Percentiles rank a stretch among this genome's conserved stretches.
phyloP scores from a whole-genome alignment of 2,329 filamentous ascomycete genomes.

The Aspergillus quadrilineatus region DNA sequence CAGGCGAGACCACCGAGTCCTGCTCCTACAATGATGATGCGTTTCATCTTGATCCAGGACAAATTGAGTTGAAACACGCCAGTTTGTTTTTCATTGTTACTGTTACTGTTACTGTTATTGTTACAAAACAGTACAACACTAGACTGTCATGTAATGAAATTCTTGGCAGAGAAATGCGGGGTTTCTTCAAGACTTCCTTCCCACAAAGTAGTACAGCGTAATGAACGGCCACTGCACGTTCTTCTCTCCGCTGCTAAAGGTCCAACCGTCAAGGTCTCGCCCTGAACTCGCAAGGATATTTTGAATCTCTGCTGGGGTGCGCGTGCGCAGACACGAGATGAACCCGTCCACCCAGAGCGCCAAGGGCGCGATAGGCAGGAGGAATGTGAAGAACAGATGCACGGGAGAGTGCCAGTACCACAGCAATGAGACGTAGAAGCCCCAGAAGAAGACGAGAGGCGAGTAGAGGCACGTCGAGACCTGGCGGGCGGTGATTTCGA shows the following conservation, averaged over 20 bases:
- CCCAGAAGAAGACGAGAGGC: conserved; percentile 28
- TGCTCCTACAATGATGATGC: conserved; percentile 20
- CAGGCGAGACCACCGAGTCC: conserved; percentile 26
- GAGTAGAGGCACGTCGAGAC: conserved; percentile 13
- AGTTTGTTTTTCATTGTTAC: no score
- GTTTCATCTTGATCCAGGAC: conserved; percentile 8
- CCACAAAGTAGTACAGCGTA: conserved; percentile 21
- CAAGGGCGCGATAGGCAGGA: conserved; percentile 65
- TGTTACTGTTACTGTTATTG: no score
- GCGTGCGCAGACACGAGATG: conserved; percentile 65
- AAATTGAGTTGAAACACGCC: not conserved
- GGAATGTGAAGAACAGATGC: conserved; percentile 65
- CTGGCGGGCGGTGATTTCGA: conserved; percentile 14
- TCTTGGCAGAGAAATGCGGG: not conserved
- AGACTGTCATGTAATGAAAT: not conserved
- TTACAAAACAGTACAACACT: not conserved
- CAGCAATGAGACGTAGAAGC: conserved; percentile 25
- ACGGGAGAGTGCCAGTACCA: conserved; percentile 49
- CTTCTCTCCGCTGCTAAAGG: conserved; percentile 23
- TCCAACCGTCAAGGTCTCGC: conserved; percentile 17
- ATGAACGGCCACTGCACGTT: conserved; percentile 22
- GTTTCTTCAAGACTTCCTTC: conserved; percentile 8
- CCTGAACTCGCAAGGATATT: conserved; percentile 49
- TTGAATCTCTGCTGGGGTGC: conserved; percentile 65
- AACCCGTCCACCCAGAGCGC: conserved; percentile 68